Base-by-base conservation (phyloP, 805 yeast species). In the Suhomyces kilbournensis region DNA sequence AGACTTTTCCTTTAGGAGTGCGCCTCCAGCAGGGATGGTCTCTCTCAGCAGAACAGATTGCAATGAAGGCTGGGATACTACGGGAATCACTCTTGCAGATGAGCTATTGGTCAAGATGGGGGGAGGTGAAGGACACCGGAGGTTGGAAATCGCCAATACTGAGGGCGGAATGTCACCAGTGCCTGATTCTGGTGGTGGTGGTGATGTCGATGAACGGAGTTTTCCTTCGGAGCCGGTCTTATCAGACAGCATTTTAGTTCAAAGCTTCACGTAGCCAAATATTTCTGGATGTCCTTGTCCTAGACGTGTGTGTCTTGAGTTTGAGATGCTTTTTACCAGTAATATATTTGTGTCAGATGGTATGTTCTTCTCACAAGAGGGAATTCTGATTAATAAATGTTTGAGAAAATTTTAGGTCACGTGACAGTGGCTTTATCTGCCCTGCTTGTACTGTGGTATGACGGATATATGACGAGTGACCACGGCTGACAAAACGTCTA, bases 111-210 rank as follows among this genome's bases (percentile, higher is more conserved):
- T 63, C 46, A 83, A 67, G 50, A 84, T 83, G 7, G 90, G 88
- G 1, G 90, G 88, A n/a, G 90, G 89, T 4, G 88, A 84, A 1
- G 89, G 88, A 57, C 88, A 82, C 54, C 85, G 74, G 50, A 83
- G 65, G 61, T 76, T 80, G 7, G 88, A 81, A 32, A 82, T 68
- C 0, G 88, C 86, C 66, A 80, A 63, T 10, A 77, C 82, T 35
- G 83, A 76, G 3, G 86, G 85, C 0, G 80, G 76, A 44, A 63
- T 58, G 32, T 59, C 63, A 3, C 52, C 56, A 17, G 44, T 44
- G n/a, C 32, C 39, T 20, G 22, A 1, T 8, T 42, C 38, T 14
- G 46, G 19, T 12, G 34, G n/a, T 43, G 46, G 32, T 23, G 46
- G 46, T 30, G 28, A 44, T 44, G 23, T n/a, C 25, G 46, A 20